Evolutionary conservation across 1,284 basidiomycete species (phyloP), one percentile per base, ranked within the genome.

Genomic region (Neolentinus lepideus): DNA sequence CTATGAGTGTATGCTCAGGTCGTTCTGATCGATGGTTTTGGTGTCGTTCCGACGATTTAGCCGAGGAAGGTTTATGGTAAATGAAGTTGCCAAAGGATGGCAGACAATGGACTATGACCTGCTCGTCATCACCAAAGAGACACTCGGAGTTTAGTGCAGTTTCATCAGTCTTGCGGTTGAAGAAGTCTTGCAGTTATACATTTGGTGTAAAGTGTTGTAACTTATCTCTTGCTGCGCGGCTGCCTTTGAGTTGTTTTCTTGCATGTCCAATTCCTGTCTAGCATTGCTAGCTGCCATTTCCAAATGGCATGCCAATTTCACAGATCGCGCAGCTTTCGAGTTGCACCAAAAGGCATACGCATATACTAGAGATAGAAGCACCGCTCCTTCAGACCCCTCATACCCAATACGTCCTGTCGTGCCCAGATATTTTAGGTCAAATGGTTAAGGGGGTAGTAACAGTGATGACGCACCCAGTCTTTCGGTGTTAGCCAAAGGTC

Each of bases 401-500:
- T 85, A 52, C 89, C 89, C 60, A 92, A 70, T 48, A 85, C 65
- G 60, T 90, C 86, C 89, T 91, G 64, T 54, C 11, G 24, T 21
- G 58, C 57, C 63, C 48, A 52, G 54, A 38, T 47, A 27, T 21
- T 36, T 60, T 56, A 63, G 56, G 33, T 55, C 46, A 26, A 46
- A 43, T 51, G 25, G 21, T 48, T 51, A 43, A 52, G 8, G 29
- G 29, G 53, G 46, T 35, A 43, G 57, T 58, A 35, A 52, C 55
- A 55, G 55, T 16, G 55, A 54, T 31, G 66, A 67, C 78, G 55
- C 70, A 92, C 90, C 94, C 94, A 98, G 69, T 99, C 96, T 47
- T 85, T 77, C 54, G 77, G 73, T 12, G 89, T 84, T 47, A 98
- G 77, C 94, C 96, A 98, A 60, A 98, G 73, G 64, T 99, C 96